These are phyloP conservation scores for Entonaema liquescens DNA, from an alignment of 495 filamentous ascomycete species.

Conservation along the genomic window DNA sequence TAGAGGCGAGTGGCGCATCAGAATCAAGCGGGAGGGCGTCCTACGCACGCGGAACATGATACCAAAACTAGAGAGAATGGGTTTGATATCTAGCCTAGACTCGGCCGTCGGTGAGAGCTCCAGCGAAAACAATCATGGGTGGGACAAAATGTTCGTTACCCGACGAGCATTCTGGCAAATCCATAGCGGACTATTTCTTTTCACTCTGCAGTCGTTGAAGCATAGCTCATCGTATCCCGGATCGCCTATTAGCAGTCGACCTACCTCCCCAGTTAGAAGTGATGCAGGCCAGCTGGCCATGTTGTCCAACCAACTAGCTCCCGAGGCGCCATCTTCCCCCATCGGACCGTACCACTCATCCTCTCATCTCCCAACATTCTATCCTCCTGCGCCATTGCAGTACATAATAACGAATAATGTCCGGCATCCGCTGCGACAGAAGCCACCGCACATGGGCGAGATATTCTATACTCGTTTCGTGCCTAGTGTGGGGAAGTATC, in stretches of 20 bases:
- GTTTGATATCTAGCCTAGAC: constrained; percentile 77
- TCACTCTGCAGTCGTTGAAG: constrained; percentile 73
- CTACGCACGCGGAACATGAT: constrained; percentile 82
- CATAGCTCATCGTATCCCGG: constrained; percentile 63
- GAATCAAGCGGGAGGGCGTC: constrained; percentile 85
- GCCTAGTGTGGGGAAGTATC: constrained; percentile 80
- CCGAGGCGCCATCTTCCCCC: constrained; percentile 49
- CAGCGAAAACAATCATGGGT: constrained; percentile 70
- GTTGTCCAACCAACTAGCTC: constrained; percentile 32
- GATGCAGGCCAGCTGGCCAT: constrained; percentile 40
- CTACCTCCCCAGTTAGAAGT: constrained; percentile 67
- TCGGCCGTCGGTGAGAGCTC: constrained; percentile 74
- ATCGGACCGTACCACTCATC: constrained; percentile 75
- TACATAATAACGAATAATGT: constrained; percentile 81
- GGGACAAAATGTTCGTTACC: constrained; percentile 83
- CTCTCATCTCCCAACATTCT: constrained; percentile 90
- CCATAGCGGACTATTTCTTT: constrained; percentile 85
- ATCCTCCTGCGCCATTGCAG: constrained; percentile 80
- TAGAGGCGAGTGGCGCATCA: constrained; percentile 85
- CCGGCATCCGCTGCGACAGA: constrained; percentile 87
- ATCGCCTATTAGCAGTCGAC: constrained; percentile 60
- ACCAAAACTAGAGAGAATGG: constrained; percentile 94
- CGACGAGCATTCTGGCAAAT: constrained; percentile 90
- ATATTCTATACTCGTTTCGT: constrained; percentile 90
- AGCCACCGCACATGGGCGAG: constrained; percentile 87